phyloP scores from a whole-genome alignment of 1,139 yeast species.

The Pichia sp. region DNA sequence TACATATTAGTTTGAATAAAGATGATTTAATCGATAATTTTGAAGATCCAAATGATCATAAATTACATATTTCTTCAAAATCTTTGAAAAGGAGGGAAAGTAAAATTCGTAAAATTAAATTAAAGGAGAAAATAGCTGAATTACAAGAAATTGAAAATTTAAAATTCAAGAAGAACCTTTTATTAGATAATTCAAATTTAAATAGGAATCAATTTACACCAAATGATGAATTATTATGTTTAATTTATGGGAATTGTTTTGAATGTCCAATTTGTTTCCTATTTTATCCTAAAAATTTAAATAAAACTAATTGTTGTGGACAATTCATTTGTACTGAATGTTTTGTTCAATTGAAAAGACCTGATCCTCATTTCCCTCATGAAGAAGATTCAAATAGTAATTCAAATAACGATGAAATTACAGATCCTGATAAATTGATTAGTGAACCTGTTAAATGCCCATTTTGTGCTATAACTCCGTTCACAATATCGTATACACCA shows the following conservation, averaged over 20 bases:
- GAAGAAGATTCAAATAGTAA: constrained; percentile 35
- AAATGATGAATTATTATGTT: constrained; percentile 36
- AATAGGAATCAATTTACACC: constrained; percentile 29
- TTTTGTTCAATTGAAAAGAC: constrained; percentile 88
- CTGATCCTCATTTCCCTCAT: constrained; percentile 94
- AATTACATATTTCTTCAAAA: constrained; percentile 44
- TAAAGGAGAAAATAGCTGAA: constrained; percentile 41
- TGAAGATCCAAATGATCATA: constrained; percentile 50
- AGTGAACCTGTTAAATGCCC: constrained; percentile 92
- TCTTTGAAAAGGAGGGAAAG: constrained; percentile 49
- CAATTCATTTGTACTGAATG: constrained; percentile 96
- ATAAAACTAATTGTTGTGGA: constrained; percentile 81
- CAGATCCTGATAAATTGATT: constrained; percentile 52
- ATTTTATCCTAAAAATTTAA: constrained; percentile 71
- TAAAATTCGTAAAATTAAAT: constrained; percentile 41
- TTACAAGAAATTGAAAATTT: constrained; percentile 51
- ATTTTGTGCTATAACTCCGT: constrained; percentile 81
- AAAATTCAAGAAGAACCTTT: constrained; percentile 39
- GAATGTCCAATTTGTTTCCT: constrained; percentile 96
- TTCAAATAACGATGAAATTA: constrained; percentile 28
- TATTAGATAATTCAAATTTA: constrained; percentile 31
- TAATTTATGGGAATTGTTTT: constrained; percentile 53
- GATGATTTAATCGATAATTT: constrained; percentile 51
- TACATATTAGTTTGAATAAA: constrained; percentile 56
- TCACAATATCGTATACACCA: constrained; percentile 75